These are phyloP conservation scores for Solanum neorickii DNA, from an alignment of 257 asterid genomes.

Conservation along the genomic window DNA sequence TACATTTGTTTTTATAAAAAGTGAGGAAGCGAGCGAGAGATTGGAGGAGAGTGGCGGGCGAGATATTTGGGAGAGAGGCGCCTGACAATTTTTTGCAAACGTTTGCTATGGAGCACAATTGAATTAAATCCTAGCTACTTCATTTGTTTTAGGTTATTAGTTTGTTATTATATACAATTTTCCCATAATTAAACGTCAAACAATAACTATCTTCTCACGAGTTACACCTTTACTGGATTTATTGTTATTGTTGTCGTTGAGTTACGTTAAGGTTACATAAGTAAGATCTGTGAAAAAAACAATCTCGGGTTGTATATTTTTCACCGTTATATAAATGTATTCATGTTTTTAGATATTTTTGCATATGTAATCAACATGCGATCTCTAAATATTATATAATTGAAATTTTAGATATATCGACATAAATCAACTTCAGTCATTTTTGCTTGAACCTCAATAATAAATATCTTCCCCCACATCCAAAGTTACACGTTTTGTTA, in stretches of 20 bases:
- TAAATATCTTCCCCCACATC: neutral
- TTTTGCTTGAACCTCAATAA: neutral
- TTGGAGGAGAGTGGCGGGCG: no score
- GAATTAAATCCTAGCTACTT: no score
- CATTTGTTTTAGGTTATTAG: no score
- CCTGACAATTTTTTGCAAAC: no score
- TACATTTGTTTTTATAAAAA: no score
- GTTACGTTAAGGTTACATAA: neutral
- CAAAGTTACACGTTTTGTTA: neutral
- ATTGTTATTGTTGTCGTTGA: neutral
- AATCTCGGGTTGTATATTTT: neutral
- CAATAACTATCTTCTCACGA: neutral
- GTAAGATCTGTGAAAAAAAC: neutral
- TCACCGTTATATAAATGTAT: neutral
- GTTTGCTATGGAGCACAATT: no score
- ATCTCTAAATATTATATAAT: neutral
- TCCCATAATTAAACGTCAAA: neutral
- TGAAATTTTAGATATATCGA: neutral
- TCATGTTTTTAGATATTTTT: no score
- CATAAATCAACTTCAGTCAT: neutral
- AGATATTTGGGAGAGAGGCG: no score
- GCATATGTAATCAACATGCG: neutral
- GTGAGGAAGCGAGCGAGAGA: no score
- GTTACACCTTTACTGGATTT: neutral
- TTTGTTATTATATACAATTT: no score